phyloP scores from a whole-genome alignment of 768 basidiomycete genomes.

The Rhizopogon vulgaris region DNA sequence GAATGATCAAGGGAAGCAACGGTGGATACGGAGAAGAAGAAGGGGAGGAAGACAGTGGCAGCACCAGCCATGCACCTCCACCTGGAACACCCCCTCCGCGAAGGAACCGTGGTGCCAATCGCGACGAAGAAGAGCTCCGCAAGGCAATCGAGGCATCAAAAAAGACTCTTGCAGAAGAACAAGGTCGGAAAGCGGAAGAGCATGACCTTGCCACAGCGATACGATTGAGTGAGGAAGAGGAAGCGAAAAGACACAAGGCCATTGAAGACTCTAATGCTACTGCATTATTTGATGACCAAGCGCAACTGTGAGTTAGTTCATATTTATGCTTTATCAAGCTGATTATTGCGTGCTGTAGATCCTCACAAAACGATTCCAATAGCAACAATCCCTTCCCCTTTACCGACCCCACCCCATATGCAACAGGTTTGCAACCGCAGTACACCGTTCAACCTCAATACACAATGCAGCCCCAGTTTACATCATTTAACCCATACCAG shows the following conservation, averaged over 20 bases:
- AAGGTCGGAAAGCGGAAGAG: conserved; percentile 60
- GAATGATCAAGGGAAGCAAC: conserved; percentile 70
- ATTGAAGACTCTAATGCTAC: conserved; percentile 69
- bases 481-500: conserved; percentile 90
- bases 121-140: conserved; percentile 79
- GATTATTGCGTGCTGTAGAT: conserved; percentile 15
- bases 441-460: conserved; percentile 76
- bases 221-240: conserved; percentile 86
- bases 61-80: conserved; percentile 2
- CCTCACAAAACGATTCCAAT: conserved; percentile 24
- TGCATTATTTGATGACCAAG: conserved; percentile 81
- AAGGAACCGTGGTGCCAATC: conserved; percentile 21
- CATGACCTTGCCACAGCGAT: conserved; percentile 81
- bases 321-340: conserved; percentile 1
- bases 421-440: conserved; percentile 62
- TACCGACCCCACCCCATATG: conserved; percentile 54
- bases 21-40: conserved; percentile 35
- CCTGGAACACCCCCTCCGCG: conserved; percentile 12
- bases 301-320: conserved; percentile 57
- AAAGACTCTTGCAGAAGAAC: conserved; percentile 62
- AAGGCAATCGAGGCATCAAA: conserved; percentile 91
- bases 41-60: conserved; percentile 22
- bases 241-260: conserved; percentile 63
- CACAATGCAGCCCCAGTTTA: conserved; percentile 75
- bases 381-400: conserved; percentile 52